Percentiles rank a stretch among this genome's conserved stretches.
Conservation (phyloP, 306 rosid genomes). For the Sicyos baderoa region DNA sequence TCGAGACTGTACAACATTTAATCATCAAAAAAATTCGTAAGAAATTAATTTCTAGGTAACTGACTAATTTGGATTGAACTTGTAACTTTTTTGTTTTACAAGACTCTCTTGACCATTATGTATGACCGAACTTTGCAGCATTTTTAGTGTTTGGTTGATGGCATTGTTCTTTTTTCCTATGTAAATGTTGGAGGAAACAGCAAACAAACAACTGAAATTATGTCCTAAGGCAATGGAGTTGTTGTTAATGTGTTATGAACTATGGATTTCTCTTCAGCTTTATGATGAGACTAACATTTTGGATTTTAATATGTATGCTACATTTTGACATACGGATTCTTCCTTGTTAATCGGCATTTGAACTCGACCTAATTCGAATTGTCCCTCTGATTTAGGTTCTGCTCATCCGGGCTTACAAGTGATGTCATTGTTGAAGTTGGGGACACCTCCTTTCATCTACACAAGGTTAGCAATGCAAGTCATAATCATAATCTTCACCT, state of each 20-base stretch:
- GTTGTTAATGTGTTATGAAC: constrained; percentile 1
- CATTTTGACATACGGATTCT: not conserved
- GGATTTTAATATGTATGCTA: not conserved
- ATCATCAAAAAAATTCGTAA: too few relatives aligned
- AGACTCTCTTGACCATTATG: too few relatives aligned
- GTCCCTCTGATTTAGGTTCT: constrained; percentile 43
- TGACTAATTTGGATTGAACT: too few relatives aligned
- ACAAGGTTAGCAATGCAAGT: constrained; percentile 41
- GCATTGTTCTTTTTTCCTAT: not conserved
- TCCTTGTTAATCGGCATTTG: not conserved
- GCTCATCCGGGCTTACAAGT: constrained; percentile 74
- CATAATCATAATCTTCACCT: not conserved
- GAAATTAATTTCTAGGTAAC: too few relatives aligned
- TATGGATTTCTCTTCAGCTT: not conserved
- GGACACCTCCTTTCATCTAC: constrained; percentile 68
- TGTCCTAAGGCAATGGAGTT: constrained; percentile 9
- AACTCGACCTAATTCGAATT: not conserved
- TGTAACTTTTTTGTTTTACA: too few relatives aligned
- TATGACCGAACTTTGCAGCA: not conserved
- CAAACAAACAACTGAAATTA: not conserved
- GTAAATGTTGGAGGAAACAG: not conserved
- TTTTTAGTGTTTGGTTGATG: constrained; percentile 4
- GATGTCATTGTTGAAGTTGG: constrained; percentile 76
- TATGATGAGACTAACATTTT: not conserved
- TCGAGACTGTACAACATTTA: too few relatives aligned